Evolutionary conservation across 192 early-diverging fungal genomes (phyloP).

Genomic region (Lobosporangium transversale): DNA sequence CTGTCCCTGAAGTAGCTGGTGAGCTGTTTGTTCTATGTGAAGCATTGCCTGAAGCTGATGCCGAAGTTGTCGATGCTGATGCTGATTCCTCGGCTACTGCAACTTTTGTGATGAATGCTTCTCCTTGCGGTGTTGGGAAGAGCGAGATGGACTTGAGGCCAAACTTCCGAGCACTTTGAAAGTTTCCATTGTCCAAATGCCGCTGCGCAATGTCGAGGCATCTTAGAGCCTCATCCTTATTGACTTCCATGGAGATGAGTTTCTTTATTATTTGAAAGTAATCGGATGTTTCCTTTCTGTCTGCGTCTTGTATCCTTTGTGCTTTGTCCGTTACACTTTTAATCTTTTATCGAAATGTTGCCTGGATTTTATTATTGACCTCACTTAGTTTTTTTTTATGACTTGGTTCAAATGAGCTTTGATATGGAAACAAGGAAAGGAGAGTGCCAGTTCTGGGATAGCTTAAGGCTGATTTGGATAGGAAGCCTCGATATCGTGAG

Average conservation of each 20-base stretch:
- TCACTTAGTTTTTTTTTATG: too few species aligned
- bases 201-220: slow-evolving; percentile 82
- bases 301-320: background rate
- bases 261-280: too few species aligned
- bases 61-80: background rate
- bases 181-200: slow-evolving; percentile 74
- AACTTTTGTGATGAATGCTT: slow-evolving; percentile 62
- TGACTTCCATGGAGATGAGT: slow-evolving; percentile 71
- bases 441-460: too few species aligned
- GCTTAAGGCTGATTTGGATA: too few species aligned
- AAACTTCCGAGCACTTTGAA: slow-evolving; percentile 78
- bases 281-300: too few species aligned
- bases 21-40: slow-evolving; percentile 25
- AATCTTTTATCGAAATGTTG: too few species aligned
- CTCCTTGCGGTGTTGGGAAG: slow-evolving; percentile 77
- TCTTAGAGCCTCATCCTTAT: slow-evolving; percentile 87
- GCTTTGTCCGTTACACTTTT: too few species aligned
- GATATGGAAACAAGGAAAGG: too few species aligned
- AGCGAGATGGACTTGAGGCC: slow-evolving; percentile 83
- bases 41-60: slow-evolving; percentile 1
- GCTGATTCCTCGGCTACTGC: slow-evolving; percentile 22
- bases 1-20: slow-evolving; percentile 27
- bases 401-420: too few species aligned
- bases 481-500: too few species aligned
- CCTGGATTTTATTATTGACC: too few species aligned